phyloP scores from a whole-genome alignment of 2,329 filamentous ascomycete species.

The Knoxdaviesia proteae region DNA sequence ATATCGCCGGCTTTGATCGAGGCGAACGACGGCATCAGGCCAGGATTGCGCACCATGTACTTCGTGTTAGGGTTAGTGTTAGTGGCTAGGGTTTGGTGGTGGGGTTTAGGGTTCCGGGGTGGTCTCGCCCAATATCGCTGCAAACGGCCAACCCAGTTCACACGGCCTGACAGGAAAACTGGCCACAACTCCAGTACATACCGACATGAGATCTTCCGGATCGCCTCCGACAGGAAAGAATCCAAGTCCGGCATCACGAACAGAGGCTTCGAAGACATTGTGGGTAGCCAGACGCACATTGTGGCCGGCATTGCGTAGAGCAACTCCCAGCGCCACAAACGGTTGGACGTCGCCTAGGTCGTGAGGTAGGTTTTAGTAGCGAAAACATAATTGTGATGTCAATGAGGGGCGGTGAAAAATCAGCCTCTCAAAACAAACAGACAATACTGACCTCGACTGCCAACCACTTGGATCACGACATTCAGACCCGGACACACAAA shows the following conservation, averaged over 20 bases:
- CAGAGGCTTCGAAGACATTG: slow-evolving; percentile 27
- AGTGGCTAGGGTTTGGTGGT: too few species aligned
- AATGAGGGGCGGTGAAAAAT: too few species aligned
- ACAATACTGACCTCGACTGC: slow-evolving; percentile 25
- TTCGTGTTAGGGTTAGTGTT: too few species aligned
- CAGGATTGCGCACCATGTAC: slow-evolving; percentile 73
- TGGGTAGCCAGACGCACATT: slow-evolving; percentile 62
- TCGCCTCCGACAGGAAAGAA: slow-evolving; percentile 67
- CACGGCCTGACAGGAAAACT: too few species aligned
- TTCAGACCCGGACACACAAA: slow-evolving; percentile 25
- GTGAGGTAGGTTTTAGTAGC: too few species aligned
- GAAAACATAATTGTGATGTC: too few species aligned
- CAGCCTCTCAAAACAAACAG: too few species aligned
- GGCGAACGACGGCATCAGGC: slow-evolving; percentile 52
- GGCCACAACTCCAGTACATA: too few species aligned
- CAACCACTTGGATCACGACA: slow-evolving; percentile 69
- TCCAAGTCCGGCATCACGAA: slow-evolving; percentile 30
- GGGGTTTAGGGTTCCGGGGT: too few species aligned
- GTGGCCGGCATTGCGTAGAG: slow-evolving; percentile 52
- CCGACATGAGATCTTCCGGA: slow-evolving; percentile 58
- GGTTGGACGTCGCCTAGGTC: slow-evolving; percentile 50
- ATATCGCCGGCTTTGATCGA: slow-evolving; percentile 57
- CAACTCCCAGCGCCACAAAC: slow-evolving; percentile 53
- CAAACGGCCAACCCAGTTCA: too few species aligned
- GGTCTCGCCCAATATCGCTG: too few species aligned